These are phyloP conservation scores for Fusarium robinianum DNA, from an alignment of 2,329 filamentous ascomycete species.

Conservation along the genomic window DNA sequence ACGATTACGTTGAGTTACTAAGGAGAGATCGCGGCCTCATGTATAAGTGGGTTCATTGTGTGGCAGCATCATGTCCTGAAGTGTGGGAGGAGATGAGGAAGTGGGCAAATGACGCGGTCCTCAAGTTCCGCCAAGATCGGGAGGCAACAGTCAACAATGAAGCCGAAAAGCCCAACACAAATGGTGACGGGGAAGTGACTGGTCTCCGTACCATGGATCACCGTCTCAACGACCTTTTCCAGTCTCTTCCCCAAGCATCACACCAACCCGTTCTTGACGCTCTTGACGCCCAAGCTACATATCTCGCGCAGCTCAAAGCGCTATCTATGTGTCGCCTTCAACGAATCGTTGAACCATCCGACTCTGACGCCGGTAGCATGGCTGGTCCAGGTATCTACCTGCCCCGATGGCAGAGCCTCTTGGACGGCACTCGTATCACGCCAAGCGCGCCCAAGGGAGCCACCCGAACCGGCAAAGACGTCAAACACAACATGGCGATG, in stretches of 20 bases:
- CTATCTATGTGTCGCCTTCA: slow-evolving; percentile 61
- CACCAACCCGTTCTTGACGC: slow-evolving; percentile 52
- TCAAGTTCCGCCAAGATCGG: slow-evolving; percentile 54
- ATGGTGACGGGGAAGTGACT: slow-evolving; percentile 1
- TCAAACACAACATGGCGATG: slow-evolving; percentile 48
- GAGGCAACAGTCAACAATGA: background rate
- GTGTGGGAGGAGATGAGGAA: slow-evolving; percentile 63
- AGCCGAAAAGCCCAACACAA: background rate
- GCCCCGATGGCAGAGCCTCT: slow-evolving; percentile 70
- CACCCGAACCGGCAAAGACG: slow-evolving; percentile 58
- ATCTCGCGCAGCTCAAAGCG: slow-evolving; percentile 59
- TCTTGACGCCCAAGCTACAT: slow-evolving; percentile 63
- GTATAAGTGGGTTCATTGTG: slow-evolving; percentile 73
- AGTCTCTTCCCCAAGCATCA: slow-evolving; percentile 51
- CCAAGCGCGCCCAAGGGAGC: slow-evolving; percentile 58
- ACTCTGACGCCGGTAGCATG: slow-evolving; percentile 41
- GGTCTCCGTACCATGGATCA: slow-evolving; percentile 44
- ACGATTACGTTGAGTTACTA: slow-evolving; percentile 72
- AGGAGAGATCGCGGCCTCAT: slow-evolving; percentile 64
- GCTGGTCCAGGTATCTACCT: slow-evolving; percentile 74
- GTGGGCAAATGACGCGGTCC: slow-evolving; percentile 63
- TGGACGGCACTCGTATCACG: slow-evolving; percentile 72
- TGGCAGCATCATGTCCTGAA: slow-evolving; percentile 69
- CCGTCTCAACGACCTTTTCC: slow-evolving; percentile 49
- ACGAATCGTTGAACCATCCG: slow-evolving; percentile 54